Base-by-base conservation (phyloP, 108 stramenopile species). In the Mayamaea pseudoterrestris region DNA sequence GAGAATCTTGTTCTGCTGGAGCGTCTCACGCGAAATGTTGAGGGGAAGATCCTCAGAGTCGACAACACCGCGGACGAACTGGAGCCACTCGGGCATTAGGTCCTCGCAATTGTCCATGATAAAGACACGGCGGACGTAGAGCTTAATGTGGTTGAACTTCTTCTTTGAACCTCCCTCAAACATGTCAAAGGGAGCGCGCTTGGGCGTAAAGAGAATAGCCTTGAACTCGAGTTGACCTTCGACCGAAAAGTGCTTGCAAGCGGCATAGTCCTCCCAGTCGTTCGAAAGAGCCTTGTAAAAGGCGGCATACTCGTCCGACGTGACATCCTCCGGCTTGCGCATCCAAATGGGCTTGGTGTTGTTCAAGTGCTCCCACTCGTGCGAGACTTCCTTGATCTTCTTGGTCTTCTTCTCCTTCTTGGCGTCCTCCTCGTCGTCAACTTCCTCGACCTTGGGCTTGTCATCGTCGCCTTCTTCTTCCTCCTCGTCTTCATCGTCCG, bases 41-140 rank as follows among this genome's bases (percentile, higher is more conserved):
- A 99, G 87, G 20, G 99, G 99, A 42, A 99, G 73, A 80, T 99
- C 99, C 80, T 99, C 99, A 26, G 88, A 91, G 66, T 99, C 99
- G 11, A 99, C 99, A 46, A 99, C 93, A 49, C 99, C 99, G 92
- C 95, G 93, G 62, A 99, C 75, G 63, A 99, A 99, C 47, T 71
- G 65, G 13, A 99, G 77, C 92, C 93, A 99, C 71, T 99, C 99
- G 29, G 99, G 99, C 99, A 99, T 98, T 58, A 99, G 52, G 57
- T 99, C 99, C 71, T 99, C 96, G 66, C 99, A 98, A 80, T 99
- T 98, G 83, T 99, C 99, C 97, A 98, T 98, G 90, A 99, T 99
- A 78, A 99, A 99, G 45, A 99, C 99, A 49, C 99, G 83, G 53
- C 99, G 92, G 58, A 99, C 99, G 69, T 99, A 99, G 22, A 99